These are phyloP conservation scores for Penicillium sp. DNA, from an alignment of 2,329 filamentous ascomycete genomes.

Conservation along the genomic window DNA sequence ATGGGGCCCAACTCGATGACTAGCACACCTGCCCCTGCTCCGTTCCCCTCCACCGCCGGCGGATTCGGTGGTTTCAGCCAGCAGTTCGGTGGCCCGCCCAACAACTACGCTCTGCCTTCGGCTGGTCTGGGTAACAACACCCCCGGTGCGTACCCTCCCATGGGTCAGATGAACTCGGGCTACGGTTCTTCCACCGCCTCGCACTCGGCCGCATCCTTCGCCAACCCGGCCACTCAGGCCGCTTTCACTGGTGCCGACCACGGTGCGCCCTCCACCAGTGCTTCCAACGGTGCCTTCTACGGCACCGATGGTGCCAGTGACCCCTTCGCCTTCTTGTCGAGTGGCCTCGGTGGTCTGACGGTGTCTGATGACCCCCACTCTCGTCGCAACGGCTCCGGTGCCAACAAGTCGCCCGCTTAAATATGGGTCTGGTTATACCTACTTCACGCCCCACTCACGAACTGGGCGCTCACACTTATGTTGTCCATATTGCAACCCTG, in stretches of 20 bases:
- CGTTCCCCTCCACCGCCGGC: conserved; percentile 68
- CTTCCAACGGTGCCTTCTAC: conserved; percentile 73
- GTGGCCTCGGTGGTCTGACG: conserved; percentile 59
- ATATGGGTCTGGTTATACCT: conserved; percentile 14
- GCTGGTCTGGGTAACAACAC: conserved; percentile 68
- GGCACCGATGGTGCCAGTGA: conserved; percentile 55
- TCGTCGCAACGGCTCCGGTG: conserved; percentile 47
- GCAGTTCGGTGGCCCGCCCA: conserved; percentile 78
- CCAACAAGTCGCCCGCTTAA: conserved; percentile 49
- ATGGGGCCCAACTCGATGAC: conserved; percentile 88
- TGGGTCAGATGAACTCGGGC: conserved; percentile 69
- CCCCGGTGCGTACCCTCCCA: conserved; percentile 73
- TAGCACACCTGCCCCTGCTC: conserved; percentile 74
- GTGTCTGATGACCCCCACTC: conserved; percentile 51
- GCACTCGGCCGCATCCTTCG: conserved; percentile 83
- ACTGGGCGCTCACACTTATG: conserved; percentile 28
- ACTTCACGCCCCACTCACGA: conserved; percentile 19
- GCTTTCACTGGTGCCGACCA: conserved; percentile 89
- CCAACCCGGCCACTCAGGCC: conserved; percentile 88
- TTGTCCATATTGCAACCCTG: conserved; percentile 41
- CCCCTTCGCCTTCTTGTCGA: conserved; percentile 64
- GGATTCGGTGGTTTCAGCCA: conserved; percentile 69
- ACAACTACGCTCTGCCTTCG: conserved; percentile 84
- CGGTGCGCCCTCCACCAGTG: conserved; percentile 72
- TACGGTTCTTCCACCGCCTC: conserved; percentile 74